These are phyloP conservation scores for Avena atlantica DNA, from an alignment of 176 grass and related monocot species.

Conservation along the genomic window DNA sequence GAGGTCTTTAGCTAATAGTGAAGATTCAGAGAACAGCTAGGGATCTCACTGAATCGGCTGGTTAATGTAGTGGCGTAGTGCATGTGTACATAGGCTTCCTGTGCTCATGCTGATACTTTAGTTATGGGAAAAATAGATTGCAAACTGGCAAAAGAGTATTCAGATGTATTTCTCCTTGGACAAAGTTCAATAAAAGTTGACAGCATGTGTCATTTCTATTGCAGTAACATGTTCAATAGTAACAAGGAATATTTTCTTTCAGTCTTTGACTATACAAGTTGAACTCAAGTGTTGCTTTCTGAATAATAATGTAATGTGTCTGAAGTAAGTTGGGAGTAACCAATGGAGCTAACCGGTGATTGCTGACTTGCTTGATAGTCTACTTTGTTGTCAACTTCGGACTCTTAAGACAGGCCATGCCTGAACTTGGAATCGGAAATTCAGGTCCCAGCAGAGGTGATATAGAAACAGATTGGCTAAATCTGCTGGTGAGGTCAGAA, in stretches of 20 bases:
- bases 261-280: not conserved
- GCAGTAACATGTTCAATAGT: not conserved
- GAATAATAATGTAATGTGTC: not conserved
- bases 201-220: not conserved
- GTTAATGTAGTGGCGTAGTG: conserved; percentile 13
- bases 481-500: not conserved
- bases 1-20: conserved; percentile 23
- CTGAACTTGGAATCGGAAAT: not conserved
- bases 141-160: conserved; percentile 5
- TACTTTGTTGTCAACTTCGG: not conserved
- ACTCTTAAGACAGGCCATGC: not conserved
- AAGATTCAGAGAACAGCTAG: conserved; percentile 8
- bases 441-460: not conserved
- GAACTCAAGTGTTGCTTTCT: not conserved
- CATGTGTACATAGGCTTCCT: conserved; percentile 48
- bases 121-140: conserved; percentile 13
- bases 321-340: not conserved
- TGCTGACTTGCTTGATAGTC: not conserved
- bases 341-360: not conserved
- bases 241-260: not conserved
- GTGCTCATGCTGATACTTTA: conserved; percentile 40
- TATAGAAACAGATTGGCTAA: conserved; percentile 5
- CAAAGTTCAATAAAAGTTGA: conserved; percentile 54
- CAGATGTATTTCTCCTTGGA: conserved; percentile 36
- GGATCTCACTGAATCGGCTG: not conserved